A percentile compares a stretch with the other conserved stretches of the same genome.
These are phyloP conservation scores for Naumovozyma baii DNA, from an alignment of 805 yeast genomes.

Conservation along the genomic window DNA sequence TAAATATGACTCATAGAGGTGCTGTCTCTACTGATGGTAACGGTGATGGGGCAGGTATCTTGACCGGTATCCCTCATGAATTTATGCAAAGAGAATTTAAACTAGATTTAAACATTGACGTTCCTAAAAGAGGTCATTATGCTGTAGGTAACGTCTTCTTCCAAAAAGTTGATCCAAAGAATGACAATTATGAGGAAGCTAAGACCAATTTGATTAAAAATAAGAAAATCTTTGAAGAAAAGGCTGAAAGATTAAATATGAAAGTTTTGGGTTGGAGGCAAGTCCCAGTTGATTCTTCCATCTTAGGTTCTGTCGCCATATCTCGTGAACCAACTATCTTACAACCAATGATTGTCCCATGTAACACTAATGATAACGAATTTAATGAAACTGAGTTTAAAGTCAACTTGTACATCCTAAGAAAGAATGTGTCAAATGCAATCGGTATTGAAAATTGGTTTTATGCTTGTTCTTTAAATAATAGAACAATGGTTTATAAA, in stretches of 20 bases:
- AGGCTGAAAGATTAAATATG: slow-evolving; percentile 69
- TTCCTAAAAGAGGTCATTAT: slow-evolving; percentile 78
- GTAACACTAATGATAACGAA: slow-evolving; percentile 8
- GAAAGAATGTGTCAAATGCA: slow-evolving; percentile 83
- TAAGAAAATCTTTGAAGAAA: slow-evolving; percentile 65
- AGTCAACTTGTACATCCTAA: slow-evolving; percentile 70
- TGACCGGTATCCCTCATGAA: slow-evolving; percentile 84
- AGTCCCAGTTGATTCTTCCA: slow-evolving; percentile 90
- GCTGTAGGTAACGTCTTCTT: slow-evolving; percentile 93
- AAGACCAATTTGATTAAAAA: slow-evolving; percentile 59
- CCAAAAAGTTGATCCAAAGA: slow-evolving; percentile 20
- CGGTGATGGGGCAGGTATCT: slow-evolving; percentile 98
- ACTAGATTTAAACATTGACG: slow-evolving; percentile 50
- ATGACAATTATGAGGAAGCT: slow-evolving; percentile 2
- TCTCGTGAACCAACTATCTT: slow-evolving; percentile 85
- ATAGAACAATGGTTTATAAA: slow-evolving; percentile 86
- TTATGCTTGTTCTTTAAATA: slow-evolving; percentile 86
- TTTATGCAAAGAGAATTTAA: slow-evolving; percentile 79
- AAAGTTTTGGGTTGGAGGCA: slow-evolving; percentile 88
- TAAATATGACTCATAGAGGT: slow-evolving; percentile 98
- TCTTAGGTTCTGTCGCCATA: slow-evolving; percentile 88
- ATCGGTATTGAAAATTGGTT: slow-evolving; percentile 96
- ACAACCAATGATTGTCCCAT: slow-evolving; percentile 85
- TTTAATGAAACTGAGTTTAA: slow-evolving; percentile 55
- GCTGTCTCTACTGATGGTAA: slow-evolving; percentile 95